Percentiles rank a stretch among this genome's conserved stretches.
Conservation (phyloP, 2,329 filamentous ascomycete genomes). For the Aspergillus candidus region DNA sequence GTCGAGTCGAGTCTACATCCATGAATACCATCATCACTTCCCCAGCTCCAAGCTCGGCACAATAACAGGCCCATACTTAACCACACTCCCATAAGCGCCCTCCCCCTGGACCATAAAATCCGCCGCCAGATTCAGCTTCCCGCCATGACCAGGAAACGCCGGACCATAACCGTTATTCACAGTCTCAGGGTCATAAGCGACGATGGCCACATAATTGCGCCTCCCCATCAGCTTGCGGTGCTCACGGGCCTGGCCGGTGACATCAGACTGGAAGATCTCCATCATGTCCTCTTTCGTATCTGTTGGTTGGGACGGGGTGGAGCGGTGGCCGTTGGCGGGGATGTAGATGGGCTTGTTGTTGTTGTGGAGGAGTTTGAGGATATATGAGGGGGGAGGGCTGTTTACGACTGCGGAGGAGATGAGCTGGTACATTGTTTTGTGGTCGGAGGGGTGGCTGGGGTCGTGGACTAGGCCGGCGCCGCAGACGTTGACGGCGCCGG, state of each 20-base stretch:
- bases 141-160: conserved; percentile 21
- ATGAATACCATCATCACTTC: conserved; percentile 43
- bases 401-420: conserved; percentile 92
- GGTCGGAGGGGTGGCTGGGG: conserved; percentile 79
- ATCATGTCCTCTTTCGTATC: conserved; percentile 99
- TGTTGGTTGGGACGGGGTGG: conserved; percentile 58
- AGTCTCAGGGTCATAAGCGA: conserved; percentile 88
- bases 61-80: conserved; percentile 96
- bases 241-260: conserved; percentile 74
- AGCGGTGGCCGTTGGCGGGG: conserved; percentile 74
- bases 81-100: conserved; percentile 69
- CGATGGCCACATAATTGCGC: conserved; percentile 84
- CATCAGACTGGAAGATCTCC: conserved; percentile 96
- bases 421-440: conserved; percentile 99
- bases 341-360: conserved; percentile 90
- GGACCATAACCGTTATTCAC: conserved; percentile 46
- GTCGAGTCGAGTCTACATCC: no score
- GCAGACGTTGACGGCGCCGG: conserved; percentile 80
- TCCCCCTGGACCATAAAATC: conserved; percentile 98
- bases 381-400: conserved; percentile 74
- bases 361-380: conserved; percentile 83
- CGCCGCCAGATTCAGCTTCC: conserved; percentile 76
- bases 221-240: conserved; percentile 88
- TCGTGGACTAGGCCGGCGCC: conserved; percentile 94
- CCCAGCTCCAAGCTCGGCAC: conserved; percentile 80